A percentile compares a stretch with the other conserved stretches of the same genome.
Conservation (phyloP, 2,329 filamentous ascomycete species). For the Penicillium verrucosum region DNA sequence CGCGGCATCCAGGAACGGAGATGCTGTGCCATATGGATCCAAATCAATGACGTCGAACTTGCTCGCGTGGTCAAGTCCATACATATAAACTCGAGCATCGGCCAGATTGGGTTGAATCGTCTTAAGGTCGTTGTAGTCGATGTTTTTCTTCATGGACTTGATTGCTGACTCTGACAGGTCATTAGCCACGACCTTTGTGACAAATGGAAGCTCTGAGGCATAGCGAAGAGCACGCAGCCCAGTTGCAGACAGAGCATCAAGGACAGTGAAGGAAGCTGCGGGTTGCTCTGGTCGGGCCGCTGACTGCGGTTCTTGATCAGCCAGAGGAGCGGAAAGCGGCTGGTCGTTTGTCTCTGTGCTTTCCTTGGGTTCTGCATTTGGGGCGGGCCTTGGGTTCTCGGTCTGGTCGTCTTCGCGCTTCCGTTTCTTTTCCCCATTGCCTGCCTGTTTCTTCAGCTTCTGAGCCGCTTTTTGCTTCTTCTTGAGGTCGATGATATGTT, state of each 20-base stretch:
- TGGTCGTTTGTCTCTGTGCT: conserved; percentile 13
- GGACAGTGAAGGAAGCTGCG: conserved; percentile 66
- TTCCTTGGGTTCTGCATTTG: conserved; percentile 22
- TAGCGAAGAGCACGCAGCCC: conserved; percentile 89
- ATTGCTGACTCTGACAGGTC: conserved; percentile 78
- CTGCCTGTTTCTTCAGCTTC: conserved; percentile 35
- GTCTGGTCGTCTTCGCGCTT: conserved; percentile 33
- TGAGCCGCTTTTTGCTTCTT: conserved; percentile 51
- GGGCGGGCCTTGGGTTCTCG: conserved; percentile 16
- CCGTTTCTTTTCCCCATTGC: conserved; percentile 37
- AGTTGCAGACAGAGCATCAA: conserved; percentile 92
- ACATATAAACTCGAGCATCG: conserved; percentile 91
- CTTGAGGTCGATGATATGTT: conserved; percentile 55
- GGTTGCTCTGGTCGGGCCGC: conserved; percentile 28
- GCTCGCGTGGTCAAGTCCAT: conserved; percentile 53
- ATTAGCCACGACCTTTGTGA: conserved; percentile 80
- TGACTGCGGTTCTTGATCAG: conserved; percentile 1
- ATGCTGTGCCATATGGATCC: conserved; percentile 92
- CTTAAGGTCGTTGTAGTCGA: conserved; percentile 75
- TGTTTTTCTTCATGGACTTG: conserved; percentile 77
- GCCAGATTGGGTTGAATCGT: conserved; percentile 71
- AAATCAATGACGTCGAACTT: conserved; percentile 93
- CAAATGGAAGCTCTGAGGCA: conserved; percentile 82
- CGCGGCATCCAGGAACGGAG: conserved; percentile 86
- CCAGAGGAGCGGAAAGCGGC: neutral